Base-by-base conservation (phyloP, 225 moss, liverwort and hornwort species). In the Pseudisothecium myosuroides region DNA sequence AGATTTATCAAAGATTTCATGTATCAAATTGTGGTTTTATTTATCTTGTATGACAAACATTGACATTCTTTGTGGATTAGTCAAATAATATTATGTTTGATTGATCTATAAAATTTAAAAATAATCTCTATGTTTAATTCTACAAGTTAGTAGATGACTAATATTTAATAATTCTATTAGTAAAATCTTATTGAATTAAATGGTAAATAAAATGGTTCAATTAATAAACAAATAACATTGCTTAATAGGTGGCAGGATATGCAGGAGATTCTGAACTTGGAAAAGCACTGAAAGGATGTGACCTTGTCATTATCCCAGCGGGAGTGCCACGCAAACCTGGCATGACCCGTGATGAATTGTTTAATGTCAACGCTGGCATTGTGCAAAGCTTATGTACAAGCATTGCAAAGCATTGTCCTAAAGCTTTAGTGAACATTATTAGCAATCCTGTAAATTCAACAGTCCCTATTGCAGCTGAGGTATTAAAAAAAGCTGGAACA, bases 361-460 rank as follows among this genome's bases (percentile, higher is more conserved):
- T 98, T 71, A 95, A 96, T 75, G 91, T 96, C 41, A 96, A 98
- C 47, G 96, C 92, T 21, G 80, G 96, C 68, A 98, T 98, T 67
- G 93, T 98, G 8, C 95, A 88, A 76, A 50, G 84, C 49, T 90
- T 98, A 17, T 92, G 90, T 34, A 64, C 29, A 20, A 89, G 93
- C 7, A 93, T 94, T 76, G 86, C 95, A 14, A 86, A 96, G 67
- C 87, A 93, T 71, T 96, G 96, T n/a, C 96, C 94, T 3, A 91
- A 96, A 95, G 98, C 96, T 16, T 81, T 96, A 66, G 87, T 98
- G 24, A 94, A 94, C 81, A 95, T 98, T 58, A 98, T 98, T 83
- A 98, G 96, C 90, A 96, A 96, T 71, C 96, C 93, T 22, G 81
- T 96, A 29, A 96, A 98, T 85, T 96, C 96, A n/a, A 96, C 92